These are phyloP conservation scores for Russula brevipes DNA, from an alignment of 768 basidiomycete species.

Conservation along the genomic window DNA sequence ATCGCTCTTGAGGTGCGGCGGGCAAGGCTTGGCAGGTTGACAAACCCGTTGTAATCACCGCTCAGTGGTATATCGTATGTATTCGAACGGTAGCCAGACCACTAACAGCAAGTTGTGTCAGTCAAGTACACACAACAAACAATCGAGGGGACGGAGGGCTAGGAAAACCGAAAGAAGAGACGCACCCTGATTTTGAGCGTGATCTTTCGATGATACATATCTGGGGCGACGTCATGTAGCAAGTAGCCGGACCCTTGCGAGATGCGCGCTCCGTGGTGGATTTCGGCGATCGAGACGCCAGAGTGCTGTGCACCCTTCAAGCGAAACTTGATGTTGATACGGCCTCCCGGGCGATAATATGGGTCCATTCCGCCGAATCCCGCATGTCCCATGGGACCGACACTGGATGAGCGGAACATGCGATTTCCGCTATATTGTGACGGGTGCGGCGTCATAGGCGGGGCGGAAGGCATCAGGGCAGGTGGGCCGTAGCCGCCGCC, in stretches of 20 bases:
- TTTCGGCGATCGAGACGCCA: slow-evolving; percentile 21
- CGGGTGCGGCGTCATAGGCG: slow-evolving; percentile 19
- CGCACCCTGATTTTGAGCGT: slow-evolving; percentile 22
- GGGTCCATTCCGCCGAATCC: not conserved
- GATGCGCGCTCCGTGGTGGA: slow-evolving; percentile 12
- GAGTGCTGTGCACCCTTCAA: slow-evolving; percentile 12
- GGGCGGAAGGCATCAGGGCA: slow-evolving; percentile 13
- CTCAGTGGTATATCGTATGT: slow-evolving; percentile 23
- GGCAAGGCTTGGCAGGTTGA: slow-evolving; percentile 21
- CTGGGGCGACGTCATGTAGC: slow-evolving; percentile 17
- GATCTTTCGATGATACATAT: slow-evolving; percentile 14
- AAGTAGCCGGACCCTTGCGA: slow-evolving; percentile 13
- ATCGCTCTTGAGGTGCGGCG: slow-evolving; percentile 24
- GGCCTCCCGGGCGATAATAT: slow-evolving; percentile 6
- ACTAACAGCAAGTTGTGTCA: slow-evolving; percentile 7
- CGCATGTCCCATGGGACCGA: slow-evolving; percentile 9
- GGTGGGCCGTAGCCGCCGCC: slow-evolving; percentile 14
- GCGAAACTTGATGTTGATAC: slow-evolving; percentile 20
- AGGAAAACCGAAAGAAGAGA: not conserved
- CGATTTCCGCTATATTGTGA: slow-evolving; percentile 18
- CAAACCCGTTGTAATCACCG: slow-evolving; percentile 5
- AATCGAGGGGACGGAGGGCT: too few relatives aligned
- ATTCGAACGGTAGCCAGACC: slow-evolving; percentile 23
- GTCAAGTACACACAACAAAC: not conserved
- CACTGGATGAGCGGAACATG: slow-evolving; percentile 21